phyloP scores from a whole-genome alignment of 345 rosid genomes.

The Lenwebbia sp. region DNA sequence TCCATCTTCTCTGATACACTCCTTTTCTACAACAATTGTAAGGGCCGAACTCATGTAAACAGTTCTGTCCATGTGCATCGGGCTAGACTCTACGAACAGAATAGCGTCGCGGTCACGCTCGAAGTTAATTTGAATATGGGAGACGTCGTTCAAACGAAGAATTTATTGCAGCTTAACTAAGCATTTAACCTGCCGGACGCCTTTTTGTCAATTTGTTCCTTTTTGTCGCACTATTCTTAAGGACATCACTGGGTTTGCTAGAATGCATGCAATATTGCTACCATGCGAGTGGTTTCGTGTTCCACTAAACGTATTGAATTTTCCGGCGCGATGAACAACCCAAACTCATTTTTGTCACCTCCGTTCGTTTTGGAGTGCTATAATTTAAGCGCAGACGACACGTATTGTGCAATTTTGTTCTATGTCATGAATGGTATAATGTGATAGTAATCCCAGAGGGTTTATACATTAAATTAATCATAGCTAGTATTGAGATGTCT shows the following conservation, averaged over 20 bases:
- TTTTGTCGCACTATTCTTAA: neutral
- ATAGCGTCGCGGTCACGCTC: neutral
- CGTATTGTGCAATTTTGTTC: neutral
- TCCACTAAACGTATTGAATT: neutral
- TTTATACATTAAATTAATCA: neutral
- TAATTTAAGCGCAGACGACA: neutral
- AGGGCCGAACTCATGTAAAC: neutral
- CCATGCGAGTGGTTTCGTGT: neutral
- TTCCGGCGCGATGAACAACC: neutral
- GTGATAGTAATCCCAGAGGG: neutral
- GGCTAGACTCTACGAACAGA: accelerated
- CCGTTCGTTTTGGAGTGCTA: neutral
- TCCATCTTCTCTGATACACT: no score
- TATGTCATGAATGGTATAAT: neutral
- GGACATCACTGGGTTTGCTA: neutral
- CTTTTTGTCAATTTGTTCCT: neutral
- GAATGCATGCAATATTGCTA: neutral
- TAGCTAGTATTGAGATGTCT: no score
- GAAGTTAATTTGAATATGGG: neutral
- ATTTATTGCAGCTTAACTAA: neutral
- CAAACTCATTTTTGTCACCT: neutral
- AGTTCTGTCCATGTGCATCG: neutral
- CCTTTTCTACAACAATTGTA: no score
- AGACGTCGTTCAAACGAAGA: neutral
- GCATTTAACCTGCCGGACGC: neutral